Percentiles rank a stretch among this genome's conserved stretches.
Evolutionary conservation across 345 rosid species (phyloP).

Genomic region (Citrus medica): DNA sequence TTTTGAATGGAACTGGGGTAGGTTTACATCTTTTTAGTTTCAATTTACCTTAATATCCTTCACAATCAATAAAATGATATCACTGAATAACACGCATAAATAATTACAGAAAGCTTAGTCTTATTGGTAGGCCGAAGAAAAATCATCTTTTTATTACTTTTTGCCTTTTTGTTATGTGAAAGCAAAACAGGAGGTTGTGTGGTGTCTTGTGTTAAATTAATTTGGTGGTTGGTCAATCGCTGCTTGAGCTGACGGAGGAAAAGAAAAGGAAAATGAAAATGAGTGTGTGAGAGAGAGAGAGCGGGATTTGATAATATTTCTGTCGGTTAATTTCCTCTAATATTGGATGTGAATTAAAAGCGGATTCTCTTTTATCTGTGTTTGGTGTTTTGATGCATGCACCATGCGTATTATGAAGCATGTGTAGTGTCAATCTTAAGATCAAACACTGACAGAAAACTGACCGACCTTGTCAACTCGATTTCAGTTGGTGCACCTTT

Average conservation of each 20-base stretch:
- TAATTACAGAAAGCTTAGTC: not conserved
- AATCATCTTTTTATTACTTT: not conserved
- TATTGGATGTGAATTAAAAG: not conserved
- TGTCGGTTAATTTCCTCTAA: not conserved
- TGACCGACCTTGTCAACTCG: not conserved
- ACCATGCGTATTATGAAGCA: not conserved
- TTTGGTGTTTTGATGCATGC: not conserved
- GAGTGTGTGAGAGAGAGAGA: not conserved
- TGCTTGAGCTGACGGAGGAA: no score
- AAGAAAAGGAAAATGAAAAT: no score
- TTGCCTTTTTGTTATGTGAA: not conserved
- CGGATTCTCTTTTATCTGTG: not conserved
- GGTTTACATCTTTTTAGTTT: not conserved
- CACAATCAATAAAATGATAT: not conserved
- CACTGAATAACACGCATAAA: not conserved
- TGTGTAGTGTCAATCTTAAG: not conserved
- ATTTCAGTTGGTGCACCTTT: not conserved
- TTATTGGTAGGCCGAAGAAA: not conserved
- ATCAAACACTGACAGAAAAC: not conserved
- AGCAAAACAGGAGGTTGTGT: not conserved
- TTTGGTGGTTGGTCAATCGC: not conserved
- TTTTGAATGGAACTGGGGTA: slow-evolving; percentile 11
- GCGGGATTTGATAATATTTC: not conserved
- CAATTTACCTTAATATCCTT: not conserved
- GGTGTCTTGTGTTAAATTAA: not conserved